phyloP scores from a whole-genome alignment of 192 early-diverging fungal genomes.

The Podochytrium sp. region DNA sequence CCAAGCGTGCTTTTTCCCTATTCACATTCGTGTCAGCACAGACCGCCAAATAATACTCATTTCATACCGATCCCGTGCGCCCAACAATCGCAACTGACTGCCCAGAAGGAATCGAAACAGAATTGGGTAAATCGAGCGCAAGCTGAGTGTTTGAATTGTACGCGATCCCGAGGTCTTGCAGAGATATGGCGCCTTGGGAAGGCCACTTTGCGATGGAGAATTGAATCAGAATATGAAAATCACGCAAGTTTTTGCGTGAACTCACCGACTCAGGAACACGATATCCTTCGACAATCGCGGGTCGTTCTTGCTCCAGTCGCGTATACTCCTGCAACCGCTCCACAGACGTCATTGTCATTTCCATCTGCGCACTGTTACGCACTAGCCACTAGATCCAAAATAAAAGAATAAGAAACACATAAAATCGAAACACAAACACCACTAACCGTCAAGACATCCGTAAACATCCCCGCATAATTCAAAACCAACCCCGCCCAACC shows the following conservation, averaged over 20 bases:
- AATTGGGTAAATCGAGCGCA: conserved; percentile 8
- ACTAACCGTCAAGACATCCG: conserved; percentile 53
- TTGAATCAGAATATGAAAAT: conserved; percentile 37
- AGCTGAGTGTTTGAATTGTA: conserved; percentile 17
- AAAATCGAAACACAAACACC: not conserved
- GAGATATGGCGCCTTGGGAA: not conserved
- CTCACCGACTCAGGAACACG: conserved; percentile 25
- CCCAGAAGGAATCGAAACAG: conserved; percentile 18
- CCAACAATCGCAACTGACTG: conserved; percentile 41
- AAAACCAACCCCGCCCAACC: conserved; percentile 89
- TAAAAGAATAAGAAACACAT: not conserved
- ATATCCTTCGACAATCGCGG: conserved; percentile 39
- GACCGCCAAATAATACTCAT: not conserved
- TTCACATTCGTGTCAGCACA: not conserved
- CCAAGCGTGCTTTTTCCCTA: conserved; percentile 61
- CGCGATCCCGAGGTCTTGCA: conserved; percentile 5
- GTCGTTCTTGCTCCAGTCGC: conserved; percentile 72
- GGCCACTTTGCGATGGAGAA: conserved; percentile 23
- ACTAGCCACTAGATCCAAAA: conserved; percentile 25
- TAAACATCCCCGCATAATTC: conserved; percentile 85
- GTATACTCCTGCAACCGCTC: conserved; percentile 86
- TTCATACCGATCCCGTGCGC: conserved; percentile 46
- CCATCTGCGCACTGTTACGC: conserved; percentile 48
- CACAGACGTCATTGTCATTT: conserved; percentile 79
- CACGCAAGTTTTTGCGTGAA: conserved; percentile 35